Evolutionary conservation across 768 basidiomycete genomes (phyloP).

Genomic region (Suillus discolor): DNA sequence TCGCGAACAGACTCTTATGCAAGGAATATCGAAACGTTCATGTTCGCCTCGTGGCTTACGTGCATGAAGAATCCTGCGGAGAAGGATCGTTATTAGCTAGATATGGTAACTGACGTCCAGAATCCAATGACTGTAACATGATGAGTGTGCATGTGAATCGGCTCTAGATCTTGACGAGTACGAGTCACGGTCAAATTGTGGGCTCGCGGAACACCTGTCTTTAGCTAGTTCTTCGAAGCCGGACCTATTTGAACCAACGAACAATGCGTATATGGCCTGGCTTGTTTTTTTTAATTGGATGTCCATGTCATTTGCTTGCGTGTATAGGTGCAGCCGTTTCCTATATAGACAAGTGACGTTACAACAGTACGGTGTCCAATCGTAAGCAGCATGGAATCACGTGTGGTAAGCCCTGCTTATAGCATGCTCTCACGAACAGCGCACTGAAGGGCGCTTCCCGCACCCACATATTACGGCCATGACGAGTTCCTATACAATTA

Average conservation of each 20-base stretch:
- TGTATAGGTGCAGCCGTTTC: background rate
- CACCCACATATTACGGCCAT: background rate
- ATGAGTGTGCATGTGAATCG: background rate
- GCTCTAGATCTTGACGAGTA: background rate
- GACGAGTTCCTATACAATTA: background rate
- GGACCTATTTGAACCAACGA: background rate
- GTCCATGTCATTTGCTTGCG: background rate
- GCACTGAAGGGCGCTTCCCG: background rate
- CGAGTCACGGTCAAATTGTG: background rate
- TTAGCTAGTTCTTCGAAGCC: background rate
- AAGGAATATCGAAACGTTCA: background rate
- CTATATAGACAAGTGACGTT: too few species aligned
- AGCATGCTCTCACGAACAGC: background rate
- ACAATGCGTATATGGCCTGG: background rate
- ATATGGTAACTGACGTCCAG: background rate
- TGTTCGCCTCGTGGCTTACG: background rate
- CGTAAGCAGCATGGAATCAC: background rate
- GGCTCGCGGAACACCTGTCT: background rate
- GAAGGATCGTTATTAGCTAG: background rate
- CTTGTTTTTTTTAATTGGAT: background rate
- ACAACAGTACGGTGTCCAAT: too few species aligned
- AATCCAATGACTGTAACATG: background rate
- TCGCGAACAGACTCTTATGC: background rate
- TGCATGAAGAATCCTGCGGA: background rate
- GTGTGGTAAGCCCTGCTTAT: too few species aligned